Conservation (phyloP, 768 basidiomycete species). For the Phanerochaete sordida region DNA sequence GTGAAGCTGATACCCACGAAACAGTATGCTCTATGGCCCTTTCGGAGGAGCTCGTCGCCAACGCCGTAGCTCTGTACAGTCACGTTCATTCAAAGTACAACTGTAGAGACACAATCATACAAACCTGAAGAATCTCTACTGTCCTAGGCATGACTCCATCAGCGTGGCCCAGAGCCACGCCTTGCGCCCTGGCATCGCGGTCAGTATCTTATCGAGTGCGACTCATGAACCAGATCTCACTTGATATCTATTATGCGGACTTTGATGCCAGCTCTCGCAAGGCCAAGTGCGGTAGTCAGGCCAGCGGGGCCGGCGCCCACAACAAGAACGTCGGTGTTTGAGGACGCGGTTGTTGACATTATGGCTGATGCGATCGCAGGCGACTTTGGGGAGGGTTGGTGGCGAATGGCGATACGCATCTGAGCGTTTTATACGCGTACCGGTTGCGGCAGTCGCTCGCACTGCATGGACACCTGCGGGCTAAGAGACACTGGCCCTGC, state of each 20-base stretch:
- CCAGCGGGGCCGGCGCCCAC: slow-evolving; percentile 62
- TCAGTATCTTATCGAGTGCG: neutral
- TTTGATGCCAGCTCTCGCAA: slow-evolving; percentile 52
- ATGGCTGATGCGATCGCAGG: too few species aligned
- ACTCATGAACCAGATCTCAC: slow-evolving; percentile 23
- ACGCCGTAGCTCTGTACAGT: slow-evolving; percentile 67
- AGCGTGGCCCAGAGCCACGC: slow-evolving; percentile 45
- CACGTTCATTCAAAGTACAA: neutral
- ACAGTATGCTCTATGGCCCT: slow-evolving; percentile 67
- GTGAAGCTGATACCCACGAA: slow-evolving; percentile 40
- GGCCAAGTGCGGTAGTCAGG: slow-evolving; percentile 66
- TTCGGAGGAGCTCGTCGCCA: slow-evolving; percentile 53
- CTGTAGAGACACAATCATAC: neutral
- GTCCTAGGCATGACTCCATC: slow-evolving; percentile 55
- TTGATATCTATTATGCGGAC: slow-evolving; percentile 60
- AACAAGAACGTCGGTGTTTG: slow-evolving; percentile 46
- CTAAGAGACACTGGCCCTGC: too few species aligned
- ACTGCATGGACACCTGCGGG: too few species aligned
- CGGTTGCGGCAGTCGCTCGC: too few species aligned
- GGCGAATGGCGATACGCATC: too few species aligned
- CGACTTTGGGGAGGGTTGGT: too few species aligned
- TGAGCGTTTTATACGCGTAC: too few species aligned
- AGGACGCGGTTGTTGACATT: too few species aligned
- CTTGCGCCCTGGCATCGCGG: slow-evolving; percentile 26
- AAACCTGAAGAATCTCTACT: slow-evolving; percentile 46